Conservation (phyloP, 441 rosid species). For the Jatropha multifida region DNA sequence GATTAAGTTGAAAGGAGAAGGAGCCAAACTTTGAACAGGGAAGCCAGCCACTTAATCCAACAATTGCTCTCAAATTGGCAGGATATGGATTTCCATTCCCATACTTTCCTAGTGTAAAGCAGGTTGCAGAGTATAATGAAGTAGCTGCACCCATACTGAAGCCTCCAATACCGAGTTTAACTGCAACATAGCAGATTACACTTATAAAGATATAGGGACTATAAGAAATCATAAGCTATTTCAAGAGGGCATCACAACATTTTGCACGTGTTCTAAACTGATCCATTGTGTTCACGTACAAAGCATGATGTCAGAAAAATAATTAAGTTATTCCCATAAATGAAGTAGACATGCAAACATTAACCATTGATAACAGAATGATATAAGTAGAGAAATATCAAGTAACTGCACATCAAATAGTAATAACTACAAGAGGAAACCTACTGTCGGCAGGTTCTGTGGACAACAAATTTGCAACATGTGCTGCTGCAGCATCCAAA, state of each 20-base stretch:
- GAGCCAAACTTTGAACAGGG: slow-evolving; percentile 77
- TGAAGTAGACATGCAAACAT: slow-evolving; percentile 4
- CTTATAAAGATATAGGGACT: not conserved
- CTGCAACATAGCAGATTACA: slow-evolving; percentile 37
- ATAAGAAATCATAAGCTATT: not conserved
- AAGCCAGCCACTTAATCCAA: slow-evolving; percentile 98
- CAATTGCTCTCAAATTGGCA: slow-evolving; percentile 64
- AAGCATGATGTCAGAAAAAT: not conserved
- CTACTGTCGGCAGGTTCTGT: slow-evolving; percentile 90
- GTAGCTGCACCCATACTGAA: slow-evolving; percentile 99
- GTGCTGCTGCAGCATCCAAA: slow-evolving; percentile 87
- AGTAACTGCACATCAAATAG: slow-evolving; percentile 1
- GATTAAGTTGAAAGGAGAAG: slow-evolving; percentile 15
- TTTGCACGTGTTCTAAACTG: slow-evolving; percentile 1
- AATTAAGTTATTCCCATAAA: not conserved
- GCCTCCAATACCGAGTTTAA: slow-evolving; percentile 94
- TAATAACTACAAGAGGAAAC: slow-evolving; percentile 24
- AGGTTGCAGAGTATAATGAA: slow-evolving; percentile 75
- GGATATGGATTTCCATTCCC: slow-evolving; percentile 72
- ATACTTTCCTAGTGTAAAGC: slow-evolving; percentile 65
- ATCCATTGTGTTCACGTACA: not conserved
- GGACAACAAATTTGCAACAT: slow-evolving; percentile 79
- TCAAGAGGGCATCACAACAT: not conserved
- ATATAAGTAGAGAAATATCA: not conserved
- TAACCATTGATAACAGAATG: not conserved